Evolutionary conservation across 495 filamentous ascomycete genomes (phyloP), one percentile per base, ranked within the genome.

Genomic region (Neurospora sp.): DNA sequence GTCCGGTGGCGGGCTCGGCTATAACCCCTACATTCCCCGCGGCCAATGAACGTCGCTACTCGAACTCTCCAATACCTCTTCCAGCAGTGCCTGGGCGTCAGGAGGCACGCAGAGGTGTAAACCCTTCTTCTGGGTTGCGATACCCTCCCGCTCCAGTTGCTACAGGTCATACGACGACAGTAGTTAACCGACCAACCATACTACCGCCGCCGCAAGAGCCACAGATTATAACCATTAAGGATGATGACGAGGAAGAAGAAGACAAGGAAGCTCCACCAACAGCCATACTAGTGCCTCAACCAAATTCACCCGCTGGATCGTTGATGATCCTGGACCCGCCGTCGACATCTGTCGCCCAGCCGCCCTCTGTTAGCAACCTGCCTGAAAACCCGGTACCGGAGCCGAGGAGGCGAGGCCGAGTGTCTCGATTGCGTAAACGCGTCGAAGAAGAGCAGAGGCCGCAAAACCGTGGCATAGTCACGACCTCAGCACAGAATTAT

Each of bases 151-250:
- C 53, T 7, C 45, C 40, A 2, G 4, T 35, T 35, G 10, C 7
- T 9, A 8, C 35, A 0, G 38, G 39, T 20, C 68, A 35, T 27
- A 20, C 9, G 22, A 39, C 68, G n/a, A 1, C 40, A 44, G 0
- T 40, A 31, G 3, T 35, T 35, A 14, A 61, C 27, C 53, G 53
- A 61, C 53, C 27, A 31, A 17, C 53, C 53, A 35, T 61, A 35
- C 27, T 61, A 4, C 53, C 53, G 22, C 53, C 53, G 22, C 20
- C 20, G 22, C 2, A 27, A 14, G 14, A 20, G 10, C 12, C 53
- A 27, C 53, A 72, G 39, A 53, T 77, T 3, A 78, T 79, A 20
- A 37, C 74, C 12, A 69, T 79, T 44, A 35, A 61, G 53, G 53
- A 61, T 16, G 72, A 74, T 7, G 72, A 73, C 38, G 75, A 78